These are phyloP conservation scores for Knoxdaviesia capensis DNA, from an alignment of 2,329 filamentous ascomycete genomes.

Conservation along the genomic window DNA sequence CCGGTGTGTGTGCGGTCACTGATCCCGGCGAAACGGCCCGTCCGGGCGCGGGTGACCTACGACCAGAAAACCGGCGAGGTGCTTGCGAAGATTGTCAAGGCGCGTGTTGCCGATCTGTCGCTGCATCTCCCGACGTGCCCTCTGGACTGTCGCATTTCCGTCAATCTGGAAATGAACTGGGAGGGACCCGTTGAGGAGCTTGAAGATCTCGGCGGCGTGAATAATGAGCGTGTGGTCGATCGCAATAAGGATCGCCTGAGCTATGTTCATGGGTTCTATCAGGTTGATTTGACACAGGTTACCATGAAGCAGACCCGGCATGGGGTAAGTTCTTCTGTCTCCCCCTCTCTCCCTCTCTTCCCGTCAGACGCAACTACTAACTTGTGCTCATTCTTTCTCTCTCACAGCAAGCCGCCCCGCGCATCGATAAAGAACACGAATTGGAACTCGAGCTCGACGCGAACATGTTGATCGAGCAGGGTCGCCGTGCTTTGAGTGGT, in stretches of 20 bases:
- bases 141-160: constrained; percentile 82
- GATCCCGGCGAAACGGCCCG: constrained; percentile 26
- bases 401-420: constrained; percentile 15
- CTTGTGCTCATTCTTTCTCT: background rate
- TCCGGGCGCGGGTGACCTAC: constrained; percentile 9
- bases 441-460: constrained; percentile 61
- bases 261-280: constrained; percentile 73
- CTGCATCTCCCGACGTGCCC: constrained; percentile 57
- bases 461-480: constrained; percentile 43
- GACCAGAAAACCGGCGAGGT: constrained; percentile 49
- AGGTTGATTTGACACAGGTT: constrained; percentile 87
- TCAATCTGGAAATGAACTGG: constrained; percentile 87
- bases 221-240: constrained; percentile 6
- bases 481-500: constrained; percentile 28
- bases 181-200: constrained; percentile 44
- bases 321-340: constrained; percentile 13
- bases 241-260: constrained; percentile 80
- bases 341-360: background rate
- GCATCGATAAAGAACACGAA: constrained; percentile 50
- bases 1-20: constrained; percentile 43
- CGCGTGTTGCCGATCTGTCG: constrained; percentile 72
- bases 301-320: constrained; percentile 23
- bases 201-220: constrained; percentile 17
- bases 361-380: background rate
- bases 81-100: constrained; percentile 76